Evolutionary conservation across 768 basidiomycete species (phyloP).

Genomic region (Goffeauzyma gilvescens): DNA sequence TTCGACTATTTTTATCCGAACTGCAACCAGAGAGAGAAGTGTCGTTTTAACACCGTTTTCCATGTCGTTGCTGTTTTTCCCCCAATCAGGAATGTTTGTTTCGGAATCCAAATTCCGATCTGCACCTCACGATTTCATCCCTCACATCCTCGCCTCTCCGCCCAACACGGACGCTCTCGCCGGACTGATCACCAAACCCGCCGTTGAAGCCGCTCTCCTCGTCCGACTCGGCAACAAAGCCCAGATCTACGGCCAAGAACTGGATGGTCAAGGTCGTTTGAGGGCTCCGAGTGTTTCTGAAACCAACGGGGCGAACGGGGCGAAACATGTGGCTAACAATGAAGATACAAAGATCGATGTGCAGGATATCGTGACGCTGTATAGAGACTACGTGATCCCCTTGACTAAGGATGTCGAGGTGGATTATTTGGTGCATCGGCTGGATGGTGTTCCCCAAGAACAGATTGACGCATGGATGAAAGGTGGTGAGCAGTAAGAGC

Average conservation of each 20-base stretch:
- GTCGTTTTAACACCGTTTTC: not conserved
- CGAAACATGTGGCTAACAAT: slow-evolving; percentile 25
- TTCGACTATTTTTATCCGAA: not conserved
- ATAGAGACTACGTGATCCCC: slow-evolving; percentile 89
- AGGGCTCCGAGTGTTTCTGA: slow-evolving; percentile 18
- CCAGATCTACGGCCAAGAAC: slow-evolving; percentile 57
- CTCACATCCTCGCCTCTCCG: slow-evolving; percentile 51
- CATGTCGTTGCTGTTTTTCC: not conserved
- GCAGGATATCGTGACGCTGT: slow-evolving; percentile 77
- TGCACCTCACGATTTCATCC: slow-evolving; percentile 70
- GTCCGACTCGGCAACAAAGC: slow-evolving; percentile 68
- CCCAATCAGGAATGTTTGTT: slow-evolving; percentile 96
- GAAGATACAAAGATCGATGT: slow-evolving; percentile 57
- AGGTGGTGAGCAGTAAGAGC: not conserved
- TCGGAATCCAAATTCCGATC: slow-evolving; percentile 91
- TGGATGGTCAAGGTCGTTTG: slow-evolving; percentile 49
- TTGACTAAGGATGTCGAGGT: slow-evolving; percentile 98
- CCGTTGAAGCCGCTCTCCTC: slow-evolving; percentile 72
- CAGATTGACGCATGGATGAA: slow-evolving; percentile 50
- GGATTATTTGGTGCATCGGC: slow-evolving; percentile 76
- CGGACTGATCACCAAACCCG: slow-evolving; percentile 86
- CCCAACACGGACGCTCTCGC: slow-evolving; percentile 63
- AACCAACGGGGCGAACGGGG: slow-evolving; percentile 19
- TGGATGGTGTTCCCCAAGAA: slow-evolving; percentile 64
- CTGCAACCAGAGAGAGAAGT: not conserved